These are phyloP conservation scores for Ophiognomonia clavigignenti-juglandacearum DNA, from an alignment of 2,329 filamentous ascomycete genomes.

Conservation along the genomic window DNA sequence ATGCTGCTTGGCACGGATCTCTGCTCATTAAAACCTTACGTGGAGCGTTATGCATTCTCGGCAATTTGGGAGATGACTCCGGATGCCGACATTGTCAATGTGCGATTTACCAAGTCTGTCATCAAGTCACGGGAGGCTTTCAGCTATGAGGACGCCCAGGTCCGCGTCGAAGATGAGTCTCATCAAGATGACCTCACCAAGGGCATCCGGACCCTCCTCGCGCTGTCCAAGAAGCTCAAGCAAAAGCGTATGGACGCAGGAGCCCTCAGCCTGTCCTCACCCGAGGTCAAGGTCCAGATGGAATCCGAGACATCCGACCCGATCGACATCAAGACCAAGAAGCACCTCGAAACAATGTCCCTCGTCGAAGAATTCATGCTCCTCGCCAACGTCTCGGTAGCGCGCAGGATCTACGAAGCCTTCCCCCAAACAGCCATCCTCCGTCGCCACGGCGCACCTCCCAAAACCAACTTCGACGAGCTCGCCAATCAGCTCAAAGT, in stretches of 20 bases:
- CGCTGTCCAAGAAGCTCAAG: constrained; percentile 86
- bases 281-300: constrained; percentile 92
- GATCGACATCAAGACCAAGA: constrained; percentile 92
- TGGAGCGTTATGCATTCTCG: constrained; percentile 89
- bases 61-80: constrained; percentile 84
- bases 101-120: constrained; percentile 94
- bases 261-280: constrained; percentile 91
- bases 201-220: constrained; percentile 81
- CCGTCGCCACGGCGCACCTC: constrained; percentile 85
- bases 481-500: constrained; percentile 85
- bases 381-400: constrained; percentile 93
- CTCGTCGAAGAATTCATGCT: constrained; percentile 99
- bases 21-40: constrained; percentile 93
- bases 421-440: constrained; percentile 95
- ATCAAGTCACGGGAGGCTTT: constrained; percentile 96
- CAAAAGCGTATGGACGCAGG: constrained; percentile 96
- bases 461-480: constrained; percentile 95
- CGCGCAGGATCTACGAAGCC: constrained; percentile 79
- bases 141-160: constrained; percentile 93
- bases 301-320: constrained; percentile 96
- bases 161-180: constrained; percentile 84
- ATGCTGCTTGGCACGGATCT: constrained; percentile 93
- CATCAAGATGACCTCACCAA: constrained; percentile 85
- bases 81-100: constrained; percentile 77
- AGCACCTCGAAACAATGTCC: constrained; percentile 91